Evolutionary conservation across 805 yeast species (phyloP).

Genomic region (Ogataea naganishii): DNA sequence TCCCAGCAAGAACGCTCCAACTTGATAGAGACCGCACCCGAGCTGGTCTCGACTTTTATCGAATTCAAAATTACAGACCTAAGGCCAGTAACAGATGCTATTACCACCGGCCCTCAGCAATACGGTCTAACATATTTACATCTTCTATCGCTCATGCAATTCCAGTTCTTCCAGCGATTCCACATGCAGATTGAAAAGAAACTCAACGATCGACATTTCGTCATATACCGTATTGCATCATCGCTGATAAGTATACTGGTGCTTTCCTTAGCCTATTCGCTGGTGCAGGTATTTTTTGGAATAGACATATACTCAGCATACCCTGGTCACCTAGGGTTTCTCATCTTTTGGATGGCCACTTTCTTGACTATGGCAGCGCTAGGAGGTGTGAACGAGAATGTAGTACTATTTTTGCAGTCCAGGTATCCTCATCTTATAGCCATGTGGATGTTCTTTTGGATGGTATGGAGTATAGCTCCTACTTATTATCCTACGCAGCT

Average conservation of each 20-base stretch:
- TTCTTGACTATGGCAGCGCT: conserved; percentile 59
- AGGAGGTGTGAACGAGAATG: conserved; percentile 62
- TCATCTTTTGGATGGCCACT: conserved; percentile 59
- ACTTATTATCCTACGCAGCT: conserved; percentile 53
- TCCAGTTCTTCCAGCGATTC: conserved; percentile 45
- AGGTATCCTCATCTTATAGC: conserved; percentile 52
- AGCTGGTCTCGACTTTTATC: conserved; percentile 7
- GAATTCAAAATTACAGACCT: conserved; percentile 33
- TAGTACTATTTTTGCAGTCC: conserved; percentile 40
- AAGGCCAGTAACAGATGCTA: conserved; percentile 38
- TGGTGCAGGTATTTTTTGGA: conserved; percentile 58
- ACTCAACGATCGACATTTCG: conserved; percentile 35
- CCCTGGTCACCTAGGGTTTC: conserved; percentile 52
- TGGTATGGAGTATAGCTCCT: conserved; percentile 54
- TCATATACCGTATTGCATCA: conserved; percentile 41
- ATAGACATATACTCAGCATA: conserved; percentile 49
- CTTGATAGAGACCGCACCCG: too few species aligned
- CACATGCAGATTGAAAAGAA: conserved; percentile 39
- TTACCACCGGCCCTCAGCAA: conserved; percentile 55
- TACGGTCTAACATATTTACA: conserved; percentile 63
- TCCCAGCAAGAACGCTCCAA: too few species aligned
- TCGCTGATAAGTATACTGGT: conserved; percentile 43
- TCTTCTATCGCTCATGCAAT: conserved; percentile 59
- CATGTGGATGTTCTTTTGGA: conserved; percentile 62
- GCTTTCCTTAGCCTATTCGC: conserved; percentile 46